Evolutionary conservation across 257 asterid species (phyloP).

Genomic region (Fraxinus cuspidata): DNA sequence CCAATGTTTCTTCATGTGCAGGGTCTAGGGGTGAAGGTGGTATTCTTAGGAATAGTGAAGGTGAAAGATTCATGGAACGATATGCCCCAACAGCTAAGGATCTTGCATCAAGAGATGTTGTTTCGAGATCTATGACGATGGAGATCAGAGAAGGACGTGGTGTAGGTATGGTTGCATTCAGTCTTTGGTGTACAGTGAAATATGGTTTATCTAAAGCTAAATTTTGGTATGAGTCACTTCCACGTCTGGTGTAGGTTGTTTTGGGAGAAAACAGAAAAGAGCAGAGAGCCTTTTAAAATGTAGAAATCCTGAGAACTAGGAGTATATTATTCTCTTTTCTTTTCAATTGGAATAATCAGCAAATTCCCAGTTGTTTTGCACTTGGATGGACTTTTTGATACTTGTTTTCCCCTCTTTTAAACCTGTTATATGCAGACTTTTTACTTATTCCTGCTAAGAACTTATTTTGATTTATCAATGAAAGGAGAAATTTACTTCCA

Average conservation of each 20-base stretch:
- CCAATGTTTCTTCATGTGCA: conserved; percentile 25
- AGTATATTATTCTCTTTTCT: not conserved
- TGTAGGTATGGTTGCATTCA: conserved; percentile 59
- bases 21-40: conserved; percentile 99
- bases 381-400: not conserved
- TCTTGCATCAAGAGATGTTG: conserved; percentile 99
- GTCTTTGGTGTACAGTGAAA: not conserved
- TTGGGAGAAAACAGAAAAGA: not conserved
- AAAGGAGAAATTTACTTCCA: not conserved
- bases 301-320: not conserved
- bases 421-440: not conserved
- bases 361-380: not conserved
- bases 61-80: conserved; percentile 99
- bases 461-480: not conserved
- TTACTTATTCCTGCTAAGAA: not conserved
- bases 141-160: conserved; percentile 99
- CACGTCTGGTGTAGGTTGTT: not conserved
- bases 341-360: not conserved
- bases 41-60: conserved; percentile 93
- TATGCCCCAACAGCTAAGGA: conserved; percentile 99
- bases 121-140: conserved; percentile 98
- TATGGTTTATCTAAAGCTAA: conserved; percentile 18
- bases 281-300: not conserved
- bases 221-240: not conserved
- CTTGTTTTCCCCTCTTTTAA: not conserved